These are phyloP conservation scores for Blepharisma japonicum DNA, from an alignment of 73 alveolate genomes.

Conservation along the genomic window DNA sequence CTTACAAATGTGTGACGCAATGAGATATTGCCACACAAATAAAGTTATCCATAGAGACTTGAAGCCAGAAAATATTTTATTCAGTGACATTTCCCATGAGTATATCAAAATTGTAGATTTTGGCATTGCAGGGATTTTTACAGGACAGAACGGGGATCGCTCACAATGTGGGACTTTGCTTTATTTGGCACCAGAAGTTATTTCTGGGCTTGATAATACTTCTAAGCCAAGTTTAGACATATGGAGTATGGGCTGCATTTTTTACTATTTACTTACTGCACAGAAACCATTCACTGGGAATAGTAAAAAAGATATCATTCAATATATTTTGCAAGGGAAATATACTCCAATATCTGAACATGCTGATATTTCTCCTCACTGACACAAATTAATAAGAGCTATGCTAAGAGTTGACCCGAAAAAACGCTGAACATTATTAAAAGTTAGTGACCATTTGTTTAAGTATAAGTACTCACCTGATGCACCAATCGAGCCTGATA, in stretches of 20 bases:
- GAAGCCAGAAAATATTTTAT: slow-evolving; percentile 14
- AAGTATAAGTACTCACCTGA: not conserved
- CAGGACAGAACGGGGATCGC: slow-evolving; percentile 39
- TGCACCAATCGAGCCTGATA: not conserved
- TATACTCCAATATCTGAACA: not conserved
- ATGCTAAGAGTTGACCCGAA: slow-evolving; percentile 26
- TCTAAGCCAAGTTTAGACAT: slow-evolving; percentile 42
- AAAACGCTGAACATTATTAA: slow-evolving; percentile 1
- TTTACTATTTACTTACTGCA: slow-evolving; percentile 48
- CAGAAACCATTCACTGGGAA: slow-evolving; percentile 60
- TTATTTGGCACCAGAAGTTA: slow-evolving; percentile 56
- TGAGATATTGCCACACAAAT: slow-evolving; percentile 81
- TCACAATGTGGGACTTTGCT: slow-evolving; percentile 53
- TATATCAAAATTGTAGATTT: slow-evolving; percentile 37
- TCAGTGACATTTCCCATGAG: not conserved
- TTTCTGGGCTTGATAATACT: slow-evolving; percentile 38
- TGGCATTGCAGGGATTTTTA: slow-evolving; percentile 51
- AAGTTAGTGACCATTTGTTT: not conserved
- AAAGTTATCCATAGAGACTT: slow-evolving; percentile 78
- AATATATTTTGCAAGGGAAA: slow-evolving; percentile 37
- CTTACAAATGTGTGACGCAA: slow-evolving; percentile 73
- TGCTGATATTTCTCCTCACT: not conserved
- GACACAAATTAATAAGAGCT: not conserved
- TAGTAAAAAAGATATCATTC: slow-evolving; percentile 39
- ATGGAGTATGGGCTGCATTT: slow-evolving; percentile 60